phyloP scores from a whole-genome alignment of 768 basidiomycete genomes.

The Neoboletus subvelutipes region DNA sequence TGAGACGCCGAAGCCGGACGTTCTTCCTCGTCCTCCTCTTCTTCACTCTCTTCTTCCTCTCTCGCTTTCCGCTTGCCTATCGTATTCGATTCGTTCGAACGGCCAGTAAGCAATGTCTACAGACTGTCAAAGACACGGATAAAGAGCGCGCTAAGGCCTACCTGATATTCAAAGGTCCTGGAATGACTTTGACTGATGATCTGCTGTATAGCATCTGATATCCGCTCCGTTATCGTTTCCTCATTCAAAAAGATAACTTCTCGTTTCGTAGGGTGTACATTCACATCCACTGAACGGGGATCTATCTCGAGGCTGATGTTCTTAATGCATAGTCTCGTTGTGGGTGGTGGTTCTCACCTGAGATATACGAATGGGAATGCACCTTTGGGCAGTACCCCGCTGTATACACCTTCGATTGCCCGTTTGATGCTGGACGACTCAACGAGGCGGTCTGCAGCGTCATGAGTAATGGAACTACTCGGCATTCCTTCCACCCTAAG shows the following conservation, averaged over 20 bases:
- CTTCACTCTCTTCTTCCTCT: constrained; percentile 37
- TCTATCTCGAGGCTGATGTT: constrained; percentile 70
- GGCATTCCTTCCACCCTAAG: neutral
- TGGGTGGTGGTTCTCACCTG: constrained; percentile 50
- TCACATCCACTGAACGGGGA: constrained; percentile 89
- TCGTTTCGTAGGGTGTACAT: constrained; percentile 96
- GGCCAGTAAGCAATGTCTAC: constrained; percentile 63
- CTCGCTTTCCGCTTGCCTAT: constrained; percentile 35
- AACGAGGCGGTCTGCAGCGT: constrained; percentile 76
- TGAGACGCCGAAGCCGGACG: constrained; percentile 25
- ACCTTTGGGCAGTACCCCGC: constrained; percentile 84
- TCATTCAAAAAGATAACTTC: constrained; percentile 95
- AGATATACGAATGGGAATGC: constrained; percentile 90
- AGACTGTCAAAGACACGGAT: neutral
- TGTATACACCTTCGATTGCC: constrained; percentile 85
- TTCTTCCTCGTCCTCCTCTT: constrained; percentile 33
- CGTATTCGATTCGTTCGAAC: constrained; percentile 35
- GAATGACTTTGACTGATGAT: constrained; percentile 64
- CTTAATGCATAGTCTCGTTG: neutral
- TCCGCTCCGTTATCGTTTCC: constrained; percentile 75
- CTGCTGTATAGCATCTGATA: constrained; percentile 73
- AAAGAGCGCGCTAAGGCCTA: constrained; percentile 18
- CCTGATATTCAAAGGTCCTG: constrained; percentile 74
- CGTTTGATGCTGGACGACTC: constrained; percentile 86
- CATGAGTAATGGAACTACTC: neutral